Percentiles rank a stretch among this genome's conserved stretches.
These are phyloP conservation scores for Brassica cretica DNA, from an alignment of 345 rosid species.

Conservation along the genomic window DNA sequence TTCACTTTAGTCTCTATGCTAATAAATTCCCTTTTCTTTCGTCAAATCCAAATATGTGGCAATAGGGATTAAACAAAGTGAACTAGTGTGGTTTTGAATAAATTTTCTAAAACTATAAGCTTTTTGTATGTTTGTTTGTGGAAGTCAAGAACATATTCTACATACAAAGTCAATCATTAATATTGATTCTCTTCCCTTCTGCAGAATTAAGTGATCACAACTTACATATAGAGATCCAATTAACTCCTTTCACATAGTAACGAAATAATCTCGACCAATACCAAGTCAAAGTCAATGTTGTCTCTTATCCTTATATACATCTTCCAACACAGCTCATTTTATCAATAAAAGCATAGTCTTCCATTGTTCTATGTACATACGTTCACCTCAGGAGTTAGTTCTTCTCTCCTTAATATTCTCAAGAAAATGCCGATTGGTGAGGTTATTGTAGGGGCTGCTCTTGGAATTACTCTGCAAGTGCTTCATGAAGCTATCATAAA, in stretches of 20 bases:
- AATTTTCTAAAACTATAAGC: neutral
- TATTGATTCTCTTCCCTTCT: neutral
- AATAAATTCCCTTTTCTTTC: neutral
- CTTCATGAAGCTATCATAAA: slow-evolving; percentile 18
- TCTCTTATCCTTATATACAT: neutral
- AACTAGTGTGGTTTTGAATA: neutral
- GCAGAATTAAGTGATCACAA: neutral
- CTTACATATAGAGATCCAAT: slow-evolving; percentile 11
- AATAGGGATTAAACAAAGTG: neutral
- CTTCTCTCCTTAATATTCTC: neutral
- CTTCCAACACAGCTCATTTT: neutral
- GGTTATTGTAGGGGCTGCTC: neutral
- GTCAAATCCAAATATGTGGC: neutral
- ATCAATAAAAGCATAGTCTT: neutral
- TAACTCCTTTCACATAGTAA: neutral
- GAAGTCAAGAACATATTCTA: neutral
- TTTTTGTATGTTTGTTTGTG: neutral
- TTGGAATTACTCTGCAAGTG: slow-evolving; percentile 4
- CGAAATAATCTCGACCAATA: neutral
- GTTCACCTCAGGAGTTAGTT: neutral
- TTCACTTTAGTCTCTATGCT: too few relatives aligned
- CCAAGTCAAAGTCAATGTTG: slow-evolving; percentile 1
- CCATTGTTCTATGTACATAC: neutral
- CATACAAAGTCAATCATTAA: neutral
- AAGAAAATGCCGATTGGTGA: slow-evolving; percentile 10